Evolutionary conservation across 179 eudicot species (phyloP).

Genomic region (Spergularia azorica): DNA sequence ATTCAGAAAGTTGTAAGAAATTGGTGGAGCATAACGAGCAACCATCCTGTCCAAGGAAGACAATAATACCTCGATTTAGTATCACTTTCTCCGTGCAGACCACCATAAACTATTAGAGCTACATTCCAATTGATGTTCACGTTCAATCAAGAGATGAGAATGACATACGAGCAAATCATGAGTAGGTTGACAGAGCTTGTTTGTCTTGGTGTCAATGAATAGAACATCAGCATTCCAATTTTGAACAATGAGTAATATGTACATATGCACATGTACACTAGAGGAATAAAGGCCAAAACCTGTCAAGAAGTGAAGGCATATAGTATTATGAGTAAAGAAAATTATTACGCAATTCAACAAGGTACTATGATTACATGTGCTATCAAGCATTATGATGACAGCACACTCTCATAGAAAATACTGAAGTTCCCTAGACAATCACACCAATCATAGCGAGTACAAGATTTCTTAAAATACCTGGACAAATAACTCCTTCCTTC

Average conservation of each 20-base stretch:
- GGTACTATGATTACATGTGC: neutral
- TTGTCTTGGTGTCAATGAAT: constrained; percentile 93
- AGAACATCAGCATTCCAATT: constrained; percentile 87
- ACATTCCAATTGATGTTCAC: neutral
- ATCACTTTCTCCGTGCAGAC: neutral
- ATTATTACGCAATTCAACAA: neutral
- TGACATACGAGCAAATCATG: constrained; percentile 97
- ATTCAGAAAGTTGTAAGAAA: constrained; percentile 97
- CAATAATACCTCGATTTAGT: neutral
- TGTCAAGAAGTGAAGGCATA: constrained; percentile 32
- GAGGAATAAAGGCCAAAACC: constrained; percentile 89
- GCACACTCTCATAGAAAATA: neutral
- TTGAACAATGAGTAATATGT: constrained; percentile 94
- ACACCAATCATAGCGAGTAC: neutral
- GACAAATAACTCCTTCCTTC: constrained; percentile 74
- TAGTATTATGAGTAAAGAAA: neutral
- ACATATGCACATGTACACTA: constrained; percentile 95
- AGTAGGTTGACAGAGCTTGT: constrained; percentile 96
- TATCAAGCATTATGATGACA: neutral
- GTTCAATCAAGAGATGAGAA: constrained; percentile 9
- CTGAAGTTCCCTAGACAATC: neutral
- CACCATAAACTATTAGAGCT: neutral
- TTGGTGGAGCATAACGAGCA: constrained; percentile 99
- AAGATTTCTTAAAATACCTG: constrained; percentile 52
- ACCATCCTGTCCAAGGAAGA: constrained; percentile 66